Base-by-base conservation (phyloP, 2,329 filamentous ascomycete genomes). In the Cryoendolithus antarcticus region DNA sequence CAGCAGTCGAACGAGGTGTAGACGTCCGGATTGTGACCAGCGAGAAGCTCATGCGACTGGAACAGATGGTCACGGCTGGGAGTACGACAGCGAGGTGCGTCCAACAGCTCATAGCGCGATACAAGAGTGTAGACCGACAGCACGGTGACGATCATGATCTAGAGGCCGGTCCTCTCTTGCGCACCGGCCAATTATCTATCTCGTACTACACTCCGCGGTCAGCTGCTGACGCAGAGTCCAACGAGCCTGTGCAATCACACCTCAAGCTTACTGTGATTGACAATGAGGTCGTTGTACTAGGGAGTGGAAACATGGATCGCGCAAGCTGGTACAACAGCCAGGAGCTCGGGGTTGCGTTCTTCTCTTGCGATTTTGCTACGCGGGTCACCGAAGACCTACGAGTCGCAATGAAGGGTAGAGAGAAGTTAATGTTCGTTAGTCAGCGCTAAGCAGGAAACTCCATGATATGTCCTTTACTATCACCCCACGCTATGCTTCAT, bases 311-410 rank as follows among this genome's bases (percentile, higher is more conserved):
- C 55, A 75, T 88, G 69, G 85, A 93, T 60, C 72, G 84, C 1
- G 83, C 85, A 6, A 88, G 82, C 55, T 91, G 82, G 82, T 88
- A 75, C 60, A 91, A 85, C 4, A 88, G 82, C 57, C 85, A 91
- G 60, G 85, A 93, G 61, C 63, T 91, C 13, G 84, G 84, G 1
- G 65, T 91, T 24, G 69, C 69, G 1, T 65, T 76, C 32, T 67
- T 70, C 37, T 64, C 62, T 3, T 48, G 39, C 6, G 55, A 57
- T 0, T 48, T 71, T 30, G 64, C 65, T 6, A 41, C 29, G 15
- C 34, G 39, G 37, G 39, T 52, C 11, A 35, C 38, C 28, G 29
- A 41, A 7, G 32, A 21, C 10, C 34, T 57, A 33, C 34, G 47
- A 19, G n/a, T 21, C 8, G 42, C 40, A n/a, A 32, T 59, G 34